Conservation (phyloP, 108 stramenopile species). For the Schizochytrium sp. region DNA sequence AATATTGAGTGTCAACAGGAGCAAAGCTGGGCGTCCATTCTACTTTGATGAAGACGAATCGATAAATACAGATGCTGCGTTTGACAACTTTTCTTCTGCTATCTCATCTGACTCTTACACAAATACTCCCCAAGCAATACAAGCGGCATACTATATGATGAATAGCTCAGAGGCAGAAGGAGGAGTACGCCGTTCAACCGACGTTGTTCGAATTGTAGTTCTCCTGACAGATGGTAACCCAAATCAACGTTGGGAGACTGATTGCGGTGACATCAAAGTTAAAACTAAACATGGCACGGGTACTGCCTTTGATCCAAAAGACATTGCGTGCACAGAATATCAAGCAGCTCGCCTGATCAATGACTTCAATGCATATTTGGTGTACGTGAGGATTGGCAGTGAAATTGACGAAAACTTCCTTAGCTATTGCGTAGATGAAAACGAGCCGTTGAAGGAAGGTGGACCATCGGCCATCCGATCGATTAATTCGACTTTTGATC, state of each 20-base stretch:
- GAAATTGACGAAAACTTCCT: not conserved
- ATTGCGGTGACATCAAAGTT: not conserved
- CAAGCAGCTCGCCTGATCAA: not conserved
- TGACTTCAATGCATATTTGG: not conserved
- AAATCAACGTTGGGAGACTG: not conserved
- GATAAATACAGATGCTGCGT: not conserved
- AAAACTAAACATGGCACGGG: not conserved
- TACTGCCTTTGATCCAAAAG: not conserved
- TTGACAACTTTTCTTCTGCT: not conserved
- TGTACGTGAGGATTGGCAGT: not conserved
- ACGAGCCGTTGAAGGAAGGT: not conserved
- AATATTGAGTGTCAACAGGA: not conserved
- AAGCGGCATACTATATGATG: not conserved
- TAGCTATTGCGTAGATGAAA: not conserved
- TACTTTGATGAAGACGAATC: not conserved
- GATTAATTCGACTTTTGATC: not conserved
- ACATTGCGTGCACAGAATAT: not conserved
- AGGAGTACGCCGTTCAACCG: not conserved
- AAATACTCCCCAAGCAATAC: not conserved
- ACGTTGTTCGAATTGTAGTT: not conserved
- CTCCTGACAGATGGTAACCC: conserved; percentile 6
- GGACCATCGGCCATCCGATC: not conserved
- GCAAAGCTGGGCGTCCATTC: not conserved
- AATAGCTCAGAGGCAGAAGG: not conserved
- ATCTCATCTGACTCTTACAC: not conserved